phyloP scores from a whole-genome alignment of 2,329 filamentous ascomycete species.

The Aspergillus sp. region DNA sequence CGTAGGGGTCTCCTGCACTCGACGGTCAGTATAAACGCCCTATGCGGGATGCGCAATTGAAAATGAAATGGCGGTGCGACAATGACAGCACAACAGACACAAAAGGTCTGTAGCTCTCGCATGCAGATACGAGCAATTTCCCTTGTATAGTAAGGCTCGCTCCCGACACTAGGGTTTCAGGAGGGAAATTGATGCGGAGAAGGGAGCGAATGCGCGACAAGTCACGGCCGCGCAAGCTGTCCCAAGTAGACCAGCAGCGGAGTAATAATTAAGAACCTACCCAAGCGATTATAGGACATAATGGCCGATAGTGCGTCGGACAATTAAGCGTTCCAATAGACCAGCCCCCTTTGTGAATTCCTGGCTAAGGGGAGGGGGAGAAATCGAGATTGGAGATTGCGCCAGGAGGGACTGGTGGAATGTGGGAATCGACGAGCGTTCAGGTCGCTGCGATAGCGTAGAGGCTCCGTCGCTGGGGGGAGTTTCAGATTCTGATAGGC shows the following conservation, averaged over 20 bases:
- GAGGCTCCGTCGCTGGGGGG: slow-evolving; percentile 11
- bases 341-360: slow-evolving; percentile 26
- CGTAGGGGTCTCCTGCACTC: slow-evolving; percentile 40
- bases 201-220: slow-evolving; percentile 16
- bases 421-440: slow-evolving; percentile 16
- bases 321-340: slow-evolving; percentile 25
- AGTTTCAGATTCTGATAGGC: slow-evolving; percentile 16
- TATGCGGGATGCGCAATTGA: not conserved
- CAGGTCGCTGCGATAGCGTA: slow-evolving; percentile 12
- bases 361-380: slow-evolving; percentile 9
- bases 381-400: slow-evolving; percentile 29
- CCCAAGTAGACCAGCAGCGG: slow-evolving; percentile 1
- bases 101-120: not conserved
- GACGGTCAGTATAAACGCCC: slow-evolving; percentile 25
- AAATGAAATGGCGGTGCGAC: not conserved
- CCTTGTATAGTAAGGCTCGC: slow-evolving; percentile 1
- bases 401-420: slow-evolving; percentile 29
- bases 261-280: slow-evolving; percentile 51
- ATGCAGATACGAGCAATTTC: not conserved
- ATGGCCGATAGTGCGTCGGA: slow-evolving; percentile 23
- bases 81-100: not conserved
- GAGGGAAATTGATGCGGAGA: slow-evolving; percentile 24
- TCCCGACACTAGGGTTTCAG: slow-evolving; percentile 22
- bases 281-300: slow-evolving; percentile 72
- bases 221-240: slow-evolving; percentile 14